phyloP scores from a whole-genome alignment of 2,329 filamentous ascomycete species.

The Neoarthrinium moseri region DNA sequence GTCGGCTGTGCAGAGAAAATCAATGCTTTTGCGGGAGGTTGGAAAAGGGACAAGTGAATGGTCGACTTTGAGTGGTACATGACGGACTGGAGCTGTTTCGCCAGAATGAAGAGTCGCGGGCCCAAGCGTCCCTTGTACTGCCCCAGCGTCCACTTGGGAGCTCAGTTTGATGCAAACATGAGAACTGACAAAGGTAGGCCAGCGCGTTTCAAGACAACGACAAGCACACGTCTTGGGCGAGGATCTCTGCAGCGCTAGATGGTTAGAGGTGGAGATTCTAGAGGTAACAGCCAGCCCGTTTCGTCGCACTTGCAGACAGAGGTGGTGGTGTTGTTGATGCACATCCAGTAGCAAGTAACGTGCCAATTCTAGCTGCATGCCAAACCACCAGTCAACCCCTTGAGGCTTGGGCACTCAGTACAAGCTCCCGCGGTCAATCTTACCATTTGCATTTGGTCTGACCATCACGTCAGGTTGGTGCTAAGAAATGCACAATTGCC shows the following conservation, averaged over 20 bases:
- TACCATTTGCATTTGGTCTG: too few species aligned
- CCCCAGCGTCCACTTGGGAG: not conserved
- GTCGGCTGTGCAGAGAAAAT: not conserved
- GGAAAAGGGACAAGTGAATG: slow-evolving; percentile 2
- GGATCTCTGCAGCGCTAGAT: too few species aligned
- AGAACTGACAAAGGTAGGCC: slow-evolving; percentile 6
- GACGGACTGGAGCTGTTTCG: slow-evolving; percentile 1
- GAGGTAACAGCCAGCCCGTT: too few species aligned
- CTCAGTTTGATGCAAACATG: slow-evolving; percentile 4
- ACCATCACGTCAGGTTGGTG: not conserved
- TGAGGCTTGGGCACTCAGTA: not conserved
- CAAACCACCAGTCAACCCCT: slow-evolving; percentile 1
- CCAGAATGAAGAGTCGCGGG: not conserved
- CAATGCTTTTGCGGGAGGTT: not conserved
- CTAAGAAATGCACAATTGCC: slow-evolving; percentile 2
- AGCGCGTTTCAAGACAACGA: slow-evolving; percentile 1
- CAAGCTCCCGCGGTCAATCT: too few species aligned
- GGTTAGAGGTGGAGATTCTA: too few species aligned
- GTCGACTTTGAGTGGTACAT: slow-evolving; percentile 3
- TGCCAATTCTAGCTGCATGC: not conserved
- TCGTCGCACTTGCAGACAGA: too few species aligned
- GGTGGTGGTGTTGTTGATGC: too few species aligned
- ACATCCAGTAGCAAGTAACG: not conserved
- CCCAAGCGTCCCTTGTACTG: slow-evolving; percentile 5
- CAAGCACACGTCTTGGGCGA: too few species aligned